Base-by-base conservation (phyloP, 768 basidiomycete genomes). In the Hygrophoropsis aurantiaca region DNA sequence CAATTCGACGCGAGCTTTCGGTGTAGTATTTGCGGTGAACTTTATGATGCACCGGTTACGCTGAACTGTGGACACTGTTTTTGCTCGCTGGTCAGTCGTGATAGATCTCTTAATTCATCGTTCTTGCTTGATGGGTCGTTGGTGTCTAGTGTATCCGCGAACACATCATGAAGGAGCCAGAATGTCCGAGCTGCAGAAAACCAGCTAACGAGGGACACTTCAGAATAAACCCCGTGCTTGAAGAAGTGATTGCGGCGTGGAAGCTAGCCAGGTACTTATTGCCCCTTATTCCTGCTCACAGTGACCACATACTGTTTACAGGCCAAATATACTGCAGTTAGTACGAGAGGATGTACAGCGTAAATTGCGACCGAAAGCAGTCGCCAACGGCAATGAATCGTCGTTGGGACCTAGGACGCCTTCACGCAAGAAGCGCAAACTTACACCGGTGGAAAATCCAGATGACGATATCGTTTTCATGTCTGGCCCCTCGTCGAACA, bases 41-140 rank as follows among this genome's bases (percentile, higher is more conserved):
- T 84, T 26, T 87, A 80, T 57, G 78, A 78, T 42, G 88, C 76
- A 0, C 90, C 90, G 4, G 83, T 92, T 21, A 80, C 80, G 3
- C 74, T 92, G 4, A 62, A 63, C 5, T 92, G 90, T 58, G 90
- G 88, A 1, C 90, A 93, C 57, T 84, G 81, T 40, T 93, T 91
- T 60, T 92, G 90, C 67, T 89, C 87, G 11, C 60, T 78, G 57
- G 87, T 89, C 52, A 55, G 83, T 59, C 34, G 2, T 2, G 20
- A 10, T 30, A 15, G 9, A 21, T 21, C 49, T 44, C 25, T 27
- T 60, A 41, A 53, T 25, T 43, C 30, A 26, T 41, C 27, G 23
- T 40, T 30, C 38, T 18, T n/a, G n/a, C n/a, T n/a, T n/a, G n/a
- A n/a, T n/a, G n/a, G n/a, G n/a, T n/a, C n/a, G n/a, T n/a, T n/a